Base-by-base conservation (phyloP, 352 stramenopile genomes). In the Globisporangium barbulae region DNA sequence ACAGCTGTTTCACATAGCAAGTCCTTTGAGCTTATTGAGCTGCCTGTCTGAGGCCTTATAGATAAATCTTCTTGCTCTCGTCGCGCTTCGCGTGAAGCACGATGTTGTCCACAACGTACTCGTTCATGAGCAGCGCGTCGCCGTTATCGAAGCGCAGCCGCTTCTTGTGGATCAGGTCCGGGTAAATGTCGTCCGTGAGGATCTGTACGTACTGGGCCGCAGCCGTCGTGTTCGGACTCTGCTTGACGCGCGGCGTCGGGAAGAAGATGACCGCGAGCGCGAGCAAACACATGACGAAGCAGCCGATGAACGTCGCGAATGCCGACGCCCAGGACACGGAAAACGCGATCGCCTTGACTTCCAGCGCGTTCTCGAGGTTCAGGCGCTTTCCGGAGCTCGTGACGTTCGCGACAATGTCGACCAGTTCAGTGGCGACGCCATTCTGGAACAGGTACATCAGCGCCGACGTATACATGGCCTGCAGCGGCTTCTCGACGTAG, bases 141-240 rank as follows among this genome's bases (percentile, higher is more conserved):
- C 81, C 81, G 47, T 88, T 89, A 21, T 69, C 66, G 57, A 89
- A 88, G 7, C 77, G 75, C 39, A 90, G 70, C 1, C 77, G 73
- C 64, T 90, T 90, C 72, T 90, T 88, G 74, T 90, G 76, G 28
- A 90, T 79, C 33, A 88, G 45, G 39, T 89, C 75, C 0, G 81
- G 81, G 44, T 90, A 90, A 63, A 85, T 59, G 57, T 90, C 79
- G 60, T 90, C 81, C 7, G 81, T 90, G 45, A 89, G 70, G 49
- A 90, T 86, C 63, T 88, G 75, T 28, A 90, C 77, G 45, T 89
- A 90, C 58, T 88, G 77, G 7, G 79, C 77, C 0, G 77, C 81
- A 9, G 79, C 75, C 4, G 81, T 90, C 45, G 79, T 89, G 61
- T 88, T 78, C 17, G 81, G 79, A 3, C 69, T 78, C 39, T 88